Conservation (phyloP, 192 early-diverging fungal genomes). For the Haplosporangium gracile region DNA sequence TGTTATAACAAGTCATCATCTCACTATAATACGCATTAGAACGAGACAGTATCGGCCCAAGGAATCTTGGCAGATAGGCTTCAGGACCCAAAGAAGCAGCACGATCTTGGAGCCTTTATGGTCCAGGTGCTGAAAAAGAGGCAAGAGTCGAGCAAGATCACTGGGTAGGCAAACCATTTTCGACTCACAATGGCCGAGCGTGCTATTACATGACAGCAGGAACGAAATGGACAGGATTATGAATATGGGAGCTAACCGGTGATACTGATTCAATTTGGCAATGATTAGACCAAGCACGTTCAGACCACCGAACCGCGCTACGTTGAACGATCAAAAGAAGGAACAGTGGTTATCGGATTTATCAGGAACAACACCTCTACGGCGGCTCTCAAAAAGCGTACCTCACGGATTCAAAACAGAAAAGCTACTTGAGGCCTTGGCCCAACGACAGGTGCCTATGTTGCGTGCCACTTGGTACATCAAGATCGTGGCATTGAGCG, state of each 20-base stretch:
- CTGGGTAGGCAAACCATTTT: constrained; percentile 15
- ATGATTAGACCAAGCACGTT: constrained; percentile 59
- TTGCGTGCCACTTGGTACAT: constrained; percentile 79
- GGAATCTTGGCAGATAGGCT: constrained; percentile 64
- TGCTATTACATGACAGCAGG: background rate
- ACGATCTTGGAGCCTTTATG: constrained; percentile 64
- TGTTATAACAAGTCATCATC: constrained; percentile 56
- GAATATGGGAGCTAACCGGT: background rate
- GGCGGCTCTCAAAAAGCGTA: constrained; percentile 62
- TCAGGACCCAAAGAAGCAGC: constrained; percentile 61
- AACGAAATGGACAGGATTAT: background rate
- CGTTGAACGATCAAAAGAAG: constrained; percentile 60
- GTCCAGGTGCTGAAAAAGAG: constrained; percentile 52
- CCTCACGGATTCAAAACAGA: constrained; percentile 74
- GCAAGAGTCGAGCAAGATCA: constrained; percentile 43
- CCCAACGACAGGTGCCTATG: constrained; percentile 68
- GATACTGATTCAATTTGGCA: background rate
- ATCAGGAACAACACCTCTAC: constrained; percentile 56
- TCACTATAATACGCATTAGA: constrained; percentile 60
- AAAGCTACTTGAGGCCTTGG: constrained; percentile 69
- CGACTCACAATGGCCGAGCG: background rate
- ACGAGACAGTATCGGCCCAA: constrained; percentile 67
- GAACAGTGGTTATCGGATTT: constrained; percentile 69
- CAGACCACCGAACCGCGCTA: constrained; percentile 60
- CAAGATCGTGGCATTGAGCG: constrained; percentile 73